Conservation (phyloP, 441 rosid genomes). For the Brassica balearica region DNA sequence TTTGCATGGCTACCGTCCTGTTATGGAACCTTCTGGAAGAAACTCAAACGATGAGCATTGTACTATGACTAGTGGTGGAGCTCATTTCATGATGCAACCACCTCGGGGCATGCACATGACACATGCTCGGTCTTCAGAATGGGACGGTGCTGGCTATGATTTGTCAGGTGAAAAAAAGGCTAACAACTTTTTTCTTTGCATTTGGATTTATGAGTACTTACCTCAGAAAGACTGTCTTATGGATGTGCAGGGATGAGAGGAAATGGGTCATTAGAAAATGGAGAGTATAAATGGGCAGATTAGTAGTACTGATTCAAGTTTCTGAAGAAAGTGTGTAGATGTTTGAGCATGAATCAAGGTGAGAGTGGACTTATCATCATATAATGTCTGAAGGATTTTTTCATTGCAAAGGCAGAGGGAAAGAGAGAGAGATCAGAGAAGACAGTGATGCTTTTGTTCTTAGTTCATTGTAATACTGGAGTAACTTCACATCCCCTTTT, state of each 20-base stretch:
- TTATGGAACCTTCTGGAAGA: constrained; percentile 58
- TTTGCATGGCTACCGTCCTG: constrained; percentile 54
- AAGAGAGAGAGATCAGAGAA: background rate
- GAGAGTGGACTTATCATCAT: constrained; percentile 35
- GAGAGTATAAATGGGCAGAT: constrained; percentile 31
- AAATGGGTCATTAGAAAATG: constrained; percentile 30
- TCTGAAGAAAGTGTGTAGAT: background rate
- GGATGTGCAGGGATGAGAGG: constrained; percentile 32
- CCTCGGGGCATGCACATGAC: constrained; percentile 53
- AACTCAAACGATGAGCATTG: constrained; percentile 57
- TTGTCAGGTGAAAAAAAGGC: background rate
- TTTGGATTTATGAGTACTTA: background rate
- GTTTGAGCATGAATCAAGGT: constrained; percentile 30
- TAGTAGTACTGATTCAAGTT: constrained; percentile 18
- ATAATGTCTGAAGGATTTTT: constrained; percentile 29
- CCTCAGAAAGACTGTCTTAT: background rate
- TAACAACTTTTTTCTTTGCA: no score
- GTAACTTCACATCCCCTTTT: constrained; percentile 7
- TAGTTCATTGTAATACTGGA: background rate
- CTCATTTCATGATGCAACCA: constrained; percentile 63
- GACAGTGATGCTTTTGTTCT: constrained; percentile 47
- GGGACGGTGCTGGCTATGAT: background rate
- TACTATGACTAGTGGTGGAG: constrained; percentile 48
- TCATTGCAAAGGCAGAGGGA: constrained; percentile 26
- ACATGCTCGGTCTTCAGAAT: background rate